Conservation (phyloP, 83 land plant genomes). For the Picea abies region DNA sequence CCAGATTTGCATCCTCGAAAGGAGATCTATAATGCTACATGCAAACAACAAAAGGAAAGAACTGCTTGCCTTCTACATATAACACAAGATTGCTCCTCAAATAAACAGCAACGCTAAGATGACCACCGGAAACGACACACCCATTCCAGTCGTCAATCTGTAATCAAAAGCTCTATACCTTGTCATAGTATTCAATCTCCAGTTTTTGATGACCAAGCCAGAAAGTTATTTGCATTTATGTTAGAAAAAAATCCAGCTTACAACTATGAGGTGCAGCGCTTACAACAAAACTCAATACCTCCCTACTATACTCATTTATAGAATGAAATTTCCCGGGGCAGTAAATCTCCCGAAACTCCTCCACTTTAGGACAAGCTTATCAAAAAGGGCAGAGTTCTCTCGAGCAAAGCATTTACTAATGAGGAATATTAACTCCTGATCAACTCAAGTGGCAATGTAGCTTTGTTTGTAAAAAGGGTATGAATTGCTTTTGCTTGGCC, state of each 20-base stretch:
- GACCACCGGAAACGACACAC: background rate
- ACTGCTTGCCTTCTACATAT: background rate
- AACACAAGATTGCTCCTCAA: background rate
- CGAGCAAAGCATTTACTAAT: background rate
- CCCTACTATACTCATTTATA: conserved; percentile 10
- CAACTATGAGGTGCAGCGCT: background rate
- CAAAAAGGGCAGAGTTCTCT: background rate
- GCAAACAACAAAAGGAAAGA: background rate
- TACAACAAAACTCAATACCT: conserved; percentile 1
- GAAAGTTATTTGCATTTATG: background rate
- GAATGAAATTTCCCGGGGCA: background rate
- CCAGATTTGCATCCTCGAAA: background rate
- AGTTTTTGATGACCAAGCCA: conserved; percentile 3
- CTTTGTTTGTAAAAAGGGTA: background rate
- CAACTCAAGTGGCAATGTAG: conserved; percentile 3
- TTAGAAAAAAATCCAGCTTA: background rate
- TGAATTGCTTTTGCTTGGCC: conserved; percentile 6
- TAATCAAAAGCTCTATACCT: conserved; percentile 4
- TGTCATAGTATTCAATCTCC: background rate
- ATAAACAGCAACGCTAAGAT: background rate
- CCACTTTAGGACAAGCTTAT: conserved; percentile 8
- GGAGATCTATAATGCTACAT: background rate
- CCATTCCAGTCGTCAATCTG: background rate
- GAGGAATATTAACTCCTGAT: background rate
- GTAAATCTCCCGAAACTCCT: background rate